These are phyloP conservation scores for Aspergillus avenaceus DNA, from an alignment of 495 filamentous ascomycete species.

Conservation along the genomic window DNA sequence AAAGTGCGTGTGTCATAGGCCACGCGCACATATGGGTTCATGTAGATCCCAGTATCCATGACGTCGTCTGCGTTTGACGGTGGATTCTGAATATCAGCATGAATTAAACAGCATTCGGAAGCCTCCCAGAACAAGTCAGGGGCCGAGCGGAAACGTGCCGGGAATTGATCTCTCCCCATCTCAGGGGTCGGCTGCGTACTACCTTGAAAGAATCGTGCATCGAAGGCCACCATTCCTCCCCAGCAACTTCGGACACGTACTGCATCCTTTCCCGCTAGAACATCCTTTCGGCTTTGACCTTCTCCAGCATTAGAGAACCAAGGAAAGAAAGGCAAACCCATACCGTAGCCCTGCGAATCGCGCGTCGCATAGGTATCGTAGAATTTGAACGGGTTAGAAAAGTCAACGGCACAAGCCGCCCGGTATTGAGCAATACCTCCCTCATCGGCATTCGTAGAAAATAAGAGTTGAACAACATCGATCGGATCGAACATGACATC, in stretches of 20 bases:
- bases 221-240: slow-evolving; percentile 79
- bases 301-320: slow-evolving; percentile 63
- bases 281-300: slow-evolving; percentile 53
- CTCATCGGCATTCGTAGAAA: slow-evolving; percentile 64
- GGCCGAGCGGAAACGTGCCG: slow-evolving; percentile 62
- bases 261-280: slow-evolving; percentile 59
- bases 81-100: slow-evolving; percentile 60
- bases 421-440: slow-evolving; percentile 59
- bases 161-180: slow-evolving; percentile 24
- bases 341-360: slow-evolving; percentile 65
- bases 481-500: slow-evolving; percentile 69
- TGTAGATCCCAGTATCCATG: slow-evolving; percentile 55
- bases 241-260: slow-evolving; percentile 75
- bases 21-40: slow-evolving; percentile 70
- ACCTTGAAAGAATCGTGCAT: slow-evolving; percentile 60
- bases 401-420: slow-evolving; percentile 80
- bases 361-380: slow-evolving; percentile 81
- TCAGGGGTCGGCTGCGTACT: background rate
- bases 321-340: slow-evolving; percentile 70
- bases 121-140: slow-evolving; percentile 68
- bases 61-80: slow-evolving; percentile 32
- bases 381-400: slow-evolving; percentile 70
- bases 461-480: slow-evolving; percentile 67
- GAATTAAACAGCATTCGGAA: slow-evolving; percentile 76
- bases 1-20: slow-evolving; percentile 55